A percentile compares a stretch with the other conserved stretches of the same genome.
phyloP scores from a whole-genome alignment of 805 yeast genomes.

The Candida michaelii region DNA sequence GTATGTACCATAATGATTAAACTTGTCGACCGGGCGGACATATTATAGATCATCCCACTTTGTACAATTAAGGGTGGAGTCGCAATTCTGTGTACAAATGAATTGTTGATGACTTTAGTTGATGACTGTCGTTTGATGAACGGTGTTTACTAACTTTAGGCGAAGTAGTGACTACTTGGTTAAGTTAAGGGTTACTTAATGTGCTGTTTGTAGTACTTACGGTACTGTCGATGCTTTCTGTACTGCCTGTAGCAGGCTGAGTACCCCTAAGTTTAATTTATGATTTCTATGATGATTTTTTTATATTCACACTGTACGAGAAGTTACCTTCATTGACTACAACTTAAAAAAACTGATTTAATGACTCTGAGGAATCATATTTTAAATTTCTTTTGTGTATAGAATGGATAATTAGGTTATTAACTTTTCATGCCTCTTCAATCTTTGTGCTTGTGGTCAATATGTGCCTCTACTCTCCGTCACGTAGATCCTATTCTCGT shows the following conservation, averaged over 20 bases:
- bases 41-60: slow-evolving; percentile 38
- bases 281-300: slow-evolving; percentile 37
- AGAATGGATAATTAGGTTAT: slow-evolving; percentile 1
- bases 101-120: slow-evolving; percentile 39
- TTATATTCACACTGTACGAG: slow-evolving; percentile 50
- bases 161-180: not conserved
- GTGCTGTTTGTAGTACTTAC: too few species aligned
- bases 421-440: not conserved
- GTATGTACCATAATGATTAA: slow-evolving; percentile 35
- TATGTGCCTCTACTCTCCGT: too few species aligned
- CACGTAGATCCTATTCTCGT: not conserved
- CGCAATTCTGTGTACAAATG: slow-evolving; percentile 49
- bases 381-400: slow-evolving; percentile 7
- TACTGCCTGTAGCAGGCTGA: too few species aligned
- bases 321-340: slow-evolving; percentile 40
- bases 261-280: not conserved
- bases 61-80: slow-evolving; percentile 44
- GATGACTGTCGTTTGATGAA: slow-evolving; percentile 50
- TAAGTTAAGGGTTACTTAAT: too few species aligned
- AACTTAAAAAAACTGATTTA: slow-evolving; percentile 41
- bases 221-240: too few species aligned
- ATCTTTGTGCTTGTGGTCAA: not conserved
- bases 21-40: slow-evolving; percentile 55
- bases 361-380: slow-evolving; percentile 41
- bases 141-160: not conserved